Evolutionary conservation across 73 alveolate species (phyloP), one percentile per base, ranked within the genome.

Genomic region (Paraurostyla sp.): DNA sequence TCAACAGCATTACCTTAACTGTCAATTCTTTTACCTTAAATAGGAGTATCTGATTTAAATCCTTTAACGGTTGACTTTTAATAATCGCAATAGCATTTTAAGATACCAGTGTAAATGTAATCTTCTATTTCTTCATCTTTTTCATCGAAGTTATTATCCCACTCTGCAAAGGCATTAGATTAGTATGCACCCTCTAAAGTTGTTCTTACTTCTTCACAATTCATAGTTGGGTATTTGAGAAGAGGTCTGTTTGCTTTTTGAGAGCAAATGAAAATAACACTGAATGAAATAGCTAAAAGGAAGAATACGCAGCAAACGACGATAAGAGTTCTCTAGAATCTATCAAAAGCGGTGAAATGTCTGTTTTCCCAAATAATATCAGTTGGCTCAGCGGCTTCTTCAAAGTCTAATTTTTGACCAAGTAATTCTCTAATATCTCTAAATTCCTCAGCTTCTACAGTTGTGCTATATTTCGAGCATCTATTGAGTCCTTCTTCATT

Each of bases 291-390:
- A 22, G 54, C 29, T 3, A 75, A 35, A 54, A 75, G 69, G 73
- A 75, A 3, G 49, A 46, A 18, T 11, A 75, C 73, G 27, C 49
- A 23, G 46, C 18, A 2, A 23, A 46, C 51, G 20, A 46, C 87
- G 4, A 75, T 75, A 32, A 25, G 25, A 7, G 71, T 23, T n/a
- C 71, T 20, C 71, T 75, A 20, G 49, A 75, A 33, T 23, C 69
- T 23, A 1, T 40, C 46, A 20, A 38, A 75, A 16, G 57, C 16
- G 71, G 73, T 43, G 51, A 75, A 43, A 54, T 75, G 87, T 49
- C 87, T 75, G 71, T 75, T 75, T 42, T 88, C 94, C 94, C 94
- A 88, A 57, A 88, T 76, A 18, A 88, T 80, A 56, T 88, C 87
- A 23, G 89, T 49, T 29, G 94, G 94, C 46, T 88, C 94, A 27